These are phyloP conservation scores for Solanum clarkiae DNA, from an alignment of 257 asterid species.

Conservation along the genomic window DNA sequence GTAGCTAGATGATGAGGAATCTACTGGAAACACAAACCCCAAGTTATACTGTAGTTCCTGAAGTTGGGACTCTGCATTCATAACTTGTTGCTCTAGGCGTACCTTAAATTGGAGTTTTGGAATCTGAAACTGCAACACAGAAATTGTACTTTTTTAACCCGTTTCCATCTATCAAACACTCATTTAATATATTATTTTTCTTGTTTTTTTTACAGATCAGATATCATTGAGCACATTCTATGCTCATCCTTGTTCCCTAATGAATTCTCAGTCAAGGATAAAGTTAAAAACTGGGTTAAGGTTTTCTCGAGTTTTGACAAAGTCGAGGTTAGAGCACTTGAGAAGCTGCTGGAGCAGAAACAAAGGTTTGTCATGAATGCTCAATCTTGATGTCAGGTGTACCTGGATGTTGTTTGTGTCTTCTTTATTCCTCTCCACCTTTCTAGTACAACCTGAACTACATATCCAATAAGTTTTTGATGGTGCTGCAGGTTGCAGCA, in stretches of 20 bases:
- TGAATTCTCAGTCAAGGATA: conserved; percentile 60
- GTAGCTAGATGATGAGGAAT: neutral
- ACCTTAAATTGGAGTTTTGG: neutral
- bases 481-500: conserved; percentile 61
- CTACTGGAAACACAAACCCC: neutral
- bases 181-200: neutral
- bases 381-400: neutral
- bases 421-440: neutral
- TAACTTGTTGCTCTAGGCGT: neutral
- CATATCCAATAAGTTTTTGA: neutral
- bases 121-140: neutral
- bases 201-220: conserved; percentile 54
- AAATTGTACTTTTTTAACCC: neutral
- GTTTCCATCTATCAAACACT: neutral
- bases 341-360: conserved; percentile 92
- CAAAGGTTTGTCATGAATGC: conserved; percentile 55
- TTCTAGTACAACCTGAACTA: neutral
- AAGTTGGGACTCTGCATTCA: neutral
- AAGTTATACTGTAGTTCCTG: neutral
- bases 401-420: neutral
- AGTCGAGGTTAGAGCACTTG: conserved; percentile 88
- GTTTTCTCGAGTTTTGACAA: conserved; percentile 78
- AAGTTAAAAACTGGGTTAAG: conserved; percentile 63
- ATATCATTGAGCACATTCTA: conserved; percentile 64
- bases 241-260: conserved; percentile 69